Percentiles rank a stretch among this genome's conserved stretches.
Evolutionary conservation across 257 asterid genomes (phyloP).

Genomic region (Primulina huaijiensis): DNA sequence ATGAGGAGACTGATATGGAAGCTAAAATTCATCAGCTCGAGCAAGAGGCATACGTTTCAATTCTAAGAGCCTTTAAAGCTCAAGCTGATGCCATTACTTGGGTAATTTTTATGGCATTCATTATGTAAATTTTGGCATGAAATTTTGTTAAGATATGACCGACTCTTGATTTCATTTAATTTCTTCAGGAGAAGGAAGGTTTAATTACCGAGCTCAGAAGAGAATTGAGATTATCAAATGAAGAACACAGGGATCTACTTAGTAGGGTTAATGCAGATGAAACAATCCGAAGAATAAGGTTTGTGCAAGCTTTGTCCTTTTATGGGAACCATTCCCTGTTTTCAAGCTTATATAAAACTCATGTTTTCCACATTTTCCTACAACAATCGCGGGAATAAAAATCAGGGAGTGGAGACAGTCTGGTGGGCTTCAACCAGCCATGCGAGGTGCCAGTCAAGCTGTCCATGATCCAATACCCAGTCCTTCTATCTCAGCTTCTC

Average conservation of each 20-base stretch:
- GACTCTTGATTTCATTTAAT: slow-evolving; percentile 30
- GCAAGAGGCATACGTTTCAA: slow-evolving; percentile 89
- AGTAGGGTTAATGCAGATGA: slow-evolving; percentile 78
- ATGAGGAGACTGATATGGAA: slow-evolving; percentile 70
- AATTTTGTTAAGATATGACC: slow-evolving; percentile 31
- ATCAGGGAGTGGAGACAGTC: slow-evolving; percentile 67
- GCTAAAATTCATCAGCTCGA: slow-evolving; percentile 83
- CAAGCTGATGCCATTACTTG: slow-evolving; percentile 91
- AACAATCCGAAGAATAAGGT: slow-evolving; percentile 78
- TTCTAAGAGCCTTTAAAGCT: slow-evolving; percentile 91
- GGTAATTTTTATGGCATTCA: slow-evolving; percentile 44
- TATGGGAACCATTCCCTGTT: slow-evolving; percentile 19
- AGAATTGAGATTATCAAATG: slow-evolving; percentile 85
- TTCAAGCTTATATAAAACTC: slow-evolving; percentile 8
- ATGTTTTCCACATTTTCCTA: slow-evolving; percentile 13
- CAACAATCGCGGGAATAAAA: slow-evolving; percentile 21
- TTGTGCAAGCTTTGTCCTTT: slow-evolving; percentile 14
- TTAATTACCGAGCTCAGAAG: slow-evolving; percentile 87
- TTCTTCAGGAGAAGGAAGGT: slow-evolving; percentile 86
- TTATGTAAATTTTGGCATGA: slow-evolving; percentile 27
- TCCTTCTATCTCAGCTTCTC: slow-evolving; percentile 74
- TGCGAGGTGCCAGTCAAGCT: slow-evolving; percentile 49
- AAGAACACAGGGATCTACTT: slow-evolving; percentile 86
- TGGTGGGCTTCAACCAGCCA: slow-evolving; percentile 39
- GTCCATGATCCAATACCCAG: slow-evolving; percentile 54